Evolutionary conservation across 257 asterid species (phyloP).

Genomic region (Pogostemon cablin): DNA sequence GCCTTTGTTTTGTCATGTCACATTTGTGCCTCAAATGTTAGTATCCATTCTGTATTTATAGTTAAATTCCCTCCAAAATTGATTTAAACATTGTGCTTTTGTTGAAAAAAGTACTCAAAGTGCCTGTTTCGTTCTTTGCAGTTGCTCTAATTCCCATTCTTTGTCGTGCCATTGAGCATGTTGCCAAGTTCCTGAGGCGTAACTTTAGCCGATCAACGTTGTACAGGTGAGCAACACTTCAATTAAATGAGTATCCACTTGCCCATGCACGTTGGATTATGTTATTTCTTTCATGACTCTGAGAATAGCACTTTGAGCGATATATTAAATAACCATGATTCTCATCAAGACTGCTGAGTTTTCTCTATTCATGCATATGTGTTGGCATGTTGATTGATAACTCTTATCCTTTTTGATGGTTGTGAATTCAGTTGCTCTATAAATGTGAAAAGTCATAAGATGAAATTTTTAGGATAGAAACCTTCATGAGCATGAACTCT

Average conservation of each 20-base stretch:
- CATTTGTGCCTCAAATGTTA: slow-evolving; percentile 84
- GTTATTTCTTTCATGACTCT: slow-evolving; percentile 5
- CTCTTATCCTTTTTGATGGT: not conserved
- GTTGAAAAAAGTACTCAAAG: slow-evolving; percentile 13
- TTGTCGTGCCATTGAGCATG: slow-evolving; percentile 76
- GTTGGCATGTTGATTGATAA: not conserved
- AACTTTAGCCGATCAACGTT: slow-evolving; percentile 81
- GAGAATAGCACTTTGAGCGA: not conserved
- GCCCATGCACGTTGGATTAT: not conserved
- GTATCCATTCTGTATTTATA: slow-evolving; percentile 26
- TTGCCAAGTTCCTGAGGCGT: slow-evolving; percentile 83
- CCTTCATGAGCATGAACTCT: not conserved
- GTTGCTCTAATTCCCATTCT: slow-evolving; percentile 87
- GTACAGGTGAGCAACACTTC: slow-evolving; percentile 60
- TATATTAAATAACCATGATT: slow-evolving; percentile 1
- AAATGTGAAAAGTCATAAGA: not conserved
- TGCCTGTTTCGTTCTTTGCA: slow-evolving; percentile 43
- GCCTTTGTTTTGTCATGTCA: slow-evolving; percentile 77
- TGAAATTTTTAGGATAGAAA: not conserved
- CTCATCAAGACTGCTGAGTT: not conserved
- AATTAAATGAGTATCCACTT: slow-evolving; percentile 16
- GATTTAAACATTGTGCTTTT: not conserved
- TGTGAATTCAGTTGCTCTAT: not conserved
- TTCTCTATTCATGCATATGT: slow-evolving; percentile 2
- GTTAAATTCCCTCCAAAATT: slow-evolving; percentile 20